phyloP scores from a whole-genome alignment of 2,329 filamentous ascomycete species.

The Fusarium falciforme region DNA sequence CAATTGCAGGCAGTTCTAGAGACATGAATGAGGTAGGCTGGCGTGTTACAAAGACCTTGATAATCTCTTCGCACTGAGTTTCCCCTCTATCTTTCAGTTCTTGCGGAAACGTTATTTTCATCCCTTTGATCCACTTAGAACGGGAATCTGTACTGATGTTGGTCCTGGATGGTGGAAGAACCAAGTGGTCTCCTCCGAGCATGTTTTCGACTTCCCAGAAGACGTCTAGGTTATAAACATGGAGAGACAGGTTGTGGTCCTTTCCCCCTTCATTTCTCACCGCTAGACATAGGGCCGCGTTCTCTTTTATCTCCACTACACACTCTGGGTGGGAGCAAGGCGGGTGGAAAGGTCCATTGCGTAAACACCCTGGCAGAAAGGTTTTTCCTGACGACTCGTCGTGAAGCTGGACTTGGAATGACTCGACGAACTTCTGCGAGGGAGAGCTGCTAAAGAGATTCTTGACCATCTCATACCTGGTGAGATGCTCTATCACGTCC shows the following conservation, averaged over 20 bases:
- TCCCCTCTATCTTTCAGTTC: background rate
- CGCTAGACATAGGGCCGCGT: background rate
- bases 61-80: background rate
- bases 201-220: background rate
- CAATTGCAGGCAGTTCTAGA: background rate
- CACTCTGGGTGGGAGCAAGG: background rate
- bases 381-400: background rate
- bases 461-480: background rate
- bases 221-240: background rate
- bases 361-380: background rate
- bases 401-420: background rate
- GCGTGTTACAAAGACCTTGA: background rate
- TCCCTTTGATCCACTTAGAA: background rate
- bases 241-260: background rate
- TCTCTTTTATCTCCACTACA: background rate
- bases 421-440: background rate
- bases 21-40: background rate
- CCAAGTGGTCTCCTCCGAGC: background rate
- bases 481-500: background rate
- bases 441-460: background rate
- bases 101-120: background rate
- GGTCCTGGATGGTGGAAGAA: background rate
- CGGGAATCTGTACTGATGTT: background rate
- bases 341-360: background rate
- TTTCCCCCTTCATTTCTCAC: background rate